Evolutionary conservation across 2,329 filamentous ascomycete species (phyloP), one percentile per base, ranked within the genome.

Genomic region (Pseudocercospora macadamiae): DNA sequence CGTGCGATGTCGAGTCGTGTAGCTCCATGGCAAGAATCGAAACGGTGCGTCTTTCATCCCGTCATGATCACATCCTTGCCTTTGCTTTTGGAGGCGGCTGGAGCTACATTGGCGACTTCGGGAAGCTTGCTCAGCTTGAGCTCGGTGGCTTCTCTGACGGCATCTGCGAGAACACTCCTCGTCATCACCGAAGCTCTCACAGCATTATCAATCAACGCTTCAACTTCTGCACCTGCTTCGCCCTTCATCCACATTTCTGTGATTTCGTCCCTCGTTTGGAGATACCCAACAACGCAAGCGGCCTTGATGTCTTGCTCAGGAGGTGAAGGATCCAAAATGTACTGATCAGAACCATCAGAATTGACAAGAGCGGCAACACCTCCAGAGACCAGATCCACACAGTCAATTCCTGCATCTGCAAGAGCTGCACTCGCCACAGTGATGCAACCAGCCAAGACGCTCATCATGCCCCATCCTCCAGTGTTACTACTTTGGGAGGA

Each of bases 191-290:
- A 86, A 30, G 86, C 85, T 69, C 84, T 82, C 26, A 88, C 84
- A 52, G 87, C 86, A 60, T 81, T 82, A 66, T 89, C 85, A 28
- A 88, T 78, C 51, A 89, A 73, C 16, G 79, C 73, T 59, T 87
- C 84, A 42, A 76, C 76, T 54, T 72, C 74, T 54, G 68, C 69
- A 51, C 76, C 79, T 64, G 73, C 75, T 70, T 87, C 82, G 16
- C 95, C 93, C 77, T 93, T 97, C 70, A 96, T 85, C 95, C 95
- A 99, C 16, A 97, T 76, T 71, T 96, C 93, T 7, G 93, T 97
- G 52, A 97, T 86, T 75, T 99, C 95, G 67, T 97, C 93, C 62
- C 93, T 83, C 19, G 82, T 83, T 52, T 92, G 89, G 65, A 97
- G 82, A 74, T 97, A 97, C 9, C 89, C 95, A 34, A 99, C 89